These are phyloP conservation scores for Laetiporus sulphureus DNA, from an alignment of 1,284 basidiomycete genomes.

Conservation along the genomic window DNA sequence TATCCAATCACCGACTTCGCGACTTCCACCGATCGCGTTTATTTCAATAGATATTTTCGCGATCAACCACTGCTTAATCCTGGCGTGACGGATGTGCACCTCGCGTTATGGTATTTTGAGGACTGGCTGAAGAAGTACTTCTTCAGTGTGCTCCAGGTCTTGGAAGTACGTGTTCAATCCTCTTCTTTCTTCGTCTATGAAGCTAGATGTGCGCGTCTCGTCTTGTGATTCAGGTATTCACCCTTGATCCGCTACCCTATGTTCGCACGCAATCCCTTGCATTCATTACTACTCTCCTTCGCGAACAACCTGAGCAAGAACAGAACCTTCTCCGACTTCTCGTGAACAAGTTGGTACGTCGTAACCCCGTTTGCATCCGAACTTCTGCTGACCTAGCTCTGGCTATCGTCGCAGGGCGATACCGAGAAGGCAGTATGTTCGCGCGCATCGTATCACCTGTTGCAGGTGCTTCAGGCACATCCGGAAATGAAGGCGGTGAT, in stretches of 20 bases:
- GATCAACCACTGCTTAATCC: slow-evolving; percentile 81
- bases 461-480: slow-evolving; percentile 87
- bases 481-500: slow-evolving; percentile 93
- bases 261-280: slow-evolving; percentile 58
- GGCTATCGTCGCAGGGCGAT: slow-evolving; percentile 59
- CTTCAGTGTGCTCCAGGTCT: slow-evolving; percentile 85
- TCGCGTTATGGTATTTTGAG: slow-evolving; percentile 89
- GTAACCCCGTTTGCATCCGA: neutral
- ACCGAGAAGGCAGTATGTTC: slow-evolving; percentile 86
- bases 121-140: slow-evolving; percentile 98
- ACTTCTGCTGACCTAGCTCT: neutral
- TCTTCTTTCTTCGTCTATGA: no score
- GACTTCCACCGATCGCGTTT: no score
- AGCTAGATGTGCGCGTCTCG: neutral
- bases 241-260: slow-evolving; percentile 85
- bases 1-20: no score
- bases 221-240: slow-evolving; percentile 50
- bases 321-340: slow-evolving; percentile 90
- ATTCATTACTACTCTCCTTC: slow-evolving; percentile 76
- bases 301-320: slow-evolving; percentile 94
- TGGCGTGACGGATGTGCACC: slow-evolving; percentile 64
- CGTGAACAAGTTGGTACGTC: slow-evolving; percentile 86
- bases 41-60: slow-evolving; percentile 71
- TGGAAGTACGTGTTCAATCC: slow-evolving; percentile 56
- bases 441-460: slow-evolving; percentile 83